Conservation (phyloP, 768 basidiomycete species). For the Rhodotorula toruloides region DNA sequence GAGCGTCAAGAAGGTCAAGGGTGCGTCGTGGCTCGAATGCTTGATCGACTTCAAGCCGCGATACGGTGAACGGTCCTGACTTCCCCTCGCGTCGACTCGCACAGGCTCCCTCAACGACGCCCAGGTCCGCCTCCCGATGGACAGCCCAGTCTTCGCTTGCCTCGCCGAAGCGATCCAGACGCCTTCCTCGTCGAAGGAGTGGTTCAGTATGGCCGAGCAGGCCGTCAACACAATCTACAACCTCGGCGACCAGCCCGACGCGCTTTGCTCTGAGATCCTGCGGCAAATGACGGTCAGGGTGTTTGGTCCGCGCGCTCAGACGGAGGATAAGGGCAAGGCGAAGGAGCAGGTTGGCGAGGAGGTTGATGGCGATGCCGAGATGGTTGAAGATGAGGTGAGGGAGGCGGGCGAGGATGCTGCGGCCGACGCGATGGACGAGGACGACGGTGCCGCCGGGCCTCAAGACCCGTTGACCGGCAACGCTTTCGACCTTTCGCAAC, state of each 20-base stretch:
- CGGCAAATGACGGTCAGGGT: slow-evolving; percentile 71
- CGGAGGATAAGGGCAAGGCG: slow-evolving; percentile 16
- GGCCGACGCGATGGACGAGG: not conserved
- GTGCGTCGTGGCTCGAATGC: slow-evolving; percentile 47
- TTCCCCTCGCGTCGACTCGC: not conserved
- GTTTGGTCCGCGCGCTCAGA: slow-evolving; percentile 51
- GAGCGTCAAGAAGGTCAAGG: slow-evolving; percentile 95
- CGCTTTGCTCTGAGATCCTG: slow-evolving; percentile 71
- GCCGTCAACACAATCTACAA: slow-evolving; percentile 93
- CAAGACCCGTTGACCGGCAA: slow-evolving; percentile 56
- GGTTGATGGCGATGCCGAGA: slow-evolving; percentile 5
- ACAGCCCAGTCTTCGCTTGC: slow-evolving; percentile 74
- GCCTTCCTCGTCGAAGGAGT: slow-evolving; percentile 77
- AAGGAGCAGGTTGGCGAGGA: slow-evolving; percentile 20
- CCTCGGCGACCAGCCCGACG: slow-evolving; percentile 86
- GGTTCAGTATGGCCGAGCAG: slow-evolving; percentile 94
- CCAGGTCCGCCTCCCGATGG: slow-evolving; percentile 78
- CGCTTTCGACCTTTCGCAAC: slow-evolving; percentile 80
- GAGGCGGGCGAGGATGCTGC: slow-evolving; percentile 30
- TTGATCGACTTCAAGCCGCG: not conserved
- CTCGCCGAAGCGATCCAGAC: slow-evolving; percentile 73
- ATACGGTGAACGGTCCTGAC: not conserved
- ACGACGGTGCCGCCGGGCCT: slow-evolving; percentile 32
- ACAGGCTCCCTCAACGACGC: slow-evolving; percentile 82
- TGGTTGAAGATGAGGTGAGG: not conserved